Evolutionary conservation across 2,329 filamentous ascomycete genomes (phyloP).

Genomic region (Xylariaceae sp.): DNA sequence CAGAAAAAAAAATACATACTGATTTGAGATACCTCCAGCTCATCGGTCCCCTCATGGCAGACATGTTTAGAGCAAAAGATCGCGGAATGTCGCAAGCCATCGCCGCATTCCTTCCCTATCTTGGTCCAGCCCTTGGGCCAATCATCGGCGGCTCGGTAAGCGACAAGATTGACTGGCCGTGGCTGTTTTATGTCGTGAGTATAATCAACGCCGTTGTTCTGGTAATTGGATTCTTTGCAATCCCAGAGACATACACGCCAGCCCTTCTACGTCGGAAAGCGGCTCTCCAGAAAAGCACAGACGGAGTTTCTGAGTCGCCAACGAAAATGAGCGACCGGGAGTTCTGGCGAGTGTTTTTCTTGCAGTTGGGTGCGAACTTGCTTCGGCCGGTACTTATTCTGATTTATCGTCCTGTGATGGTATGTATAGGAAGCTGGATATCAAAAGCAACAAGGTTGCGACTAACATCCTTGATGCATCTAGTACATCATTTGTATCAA

Average conservation of each 20-base stretch:
- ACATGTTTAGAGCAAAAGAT: constrained; percentile 35
- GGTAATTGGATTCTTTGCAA: constrained; percentile 51
- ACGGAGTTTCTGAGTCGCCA: background rate
- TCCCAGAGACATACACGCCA: constrained; percentile 63
- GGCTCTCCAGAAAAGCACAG: constrained; percentile 33
- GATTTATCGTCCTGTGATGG: constrained; percentile 44
- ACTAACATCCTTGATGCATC: too few relatives aligned
- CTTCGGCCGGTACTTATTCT: constrained; percentile 44
- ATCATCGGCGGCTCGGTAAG: constrained; percentile 66
- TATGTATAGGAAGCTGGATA: too few relatives aligned
- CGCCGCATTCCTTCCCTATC: constrained; percentile 31
- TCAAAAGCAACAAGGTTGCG: too few relatives aligned
- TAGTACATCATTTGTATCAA: constrained; percentile 42
- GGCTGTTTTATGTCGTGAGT: constrained; percentile 66
- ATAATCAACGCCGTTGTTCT: constrained; percentile 57
- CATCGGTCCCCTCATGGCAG: constrained; percentile 34
- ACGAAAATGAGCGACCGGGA: constrained; percentile 1
- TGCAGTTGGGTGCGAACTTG: constrained; percentile 36
- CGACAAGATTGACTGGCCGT: constrained; percentile 62
- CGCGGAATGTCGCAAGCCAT: constrained; percentile 37
- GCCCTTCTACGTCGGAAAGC: constrained; percentile 58
- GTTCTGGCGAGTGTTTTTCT: constrained; percentile 22
- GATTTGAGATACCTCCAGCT: constrained; percentile 21
- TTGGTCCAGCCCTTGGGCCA: constrained; percentile 66
- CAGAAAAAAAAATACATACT: background rate